Evolutionary conservation across 192 early-diverging fungal species (phyloP), one percentile per base, ranked within the genome.

Genomic region (Gigaspora rosea): DNA sequence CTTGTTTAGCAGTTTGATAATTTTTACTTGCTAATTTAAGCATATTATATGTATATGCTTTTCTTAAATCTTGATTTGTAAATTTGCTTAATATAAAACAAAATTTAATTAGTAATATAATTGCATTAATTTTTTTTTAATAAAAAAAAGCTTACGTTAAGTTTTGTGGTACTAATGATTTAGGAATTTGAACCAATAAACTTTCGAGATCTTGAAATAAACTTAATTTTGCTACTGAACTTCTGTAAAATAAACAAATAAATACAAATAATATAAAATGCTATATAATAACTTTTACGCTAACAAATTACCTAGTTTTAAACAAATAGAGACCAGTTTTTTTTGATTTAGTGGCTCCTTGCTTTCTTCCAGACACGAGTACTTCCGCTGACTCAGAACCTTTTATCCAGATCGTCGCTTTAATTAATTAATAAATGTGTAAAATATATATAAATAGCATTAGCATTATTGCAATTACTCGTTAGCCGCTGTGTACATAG

Each of bases 1-100:
- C 20, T 41, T 56, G 20, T 59, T 73, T 73, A 18, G 71, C 71
- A 54, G n/a, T 54, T 57, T 73, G 71, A 56, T 73, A 73, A 58
- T 73, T n/a, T 73, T 54, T 41, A 58, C 54, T 57, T n/a, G 33
- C 27, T 35, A 22, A 35, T 35, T 73, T 73, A 4, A 57, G 58
- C 5, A 5, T 57, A 10, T 35, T n/a, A 73, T 73, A 73, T 41
- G 71, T 50, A 41, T 49, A 10, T 12, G 27, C 22, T 22, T 68
- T 68, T 49, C 22, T 46, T 32, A 18, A 22, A 10, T 27, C 27
- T 27, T 27, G 27, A 27, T 27, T 27, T 27, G 27, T 27, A 27
- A 27, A 27, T 27, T 27, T 27, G 27, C 27, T 27, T 27, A 27
- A 27, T 27, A 27, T 27, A 27, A 27, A 27, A 27, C 27, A 27